These are phyloP conservation scores for Rhodocollybia butyracea DNA, from an alignment of 768 basidiomycete genomes.

Conservation along the genomic window DNA sequence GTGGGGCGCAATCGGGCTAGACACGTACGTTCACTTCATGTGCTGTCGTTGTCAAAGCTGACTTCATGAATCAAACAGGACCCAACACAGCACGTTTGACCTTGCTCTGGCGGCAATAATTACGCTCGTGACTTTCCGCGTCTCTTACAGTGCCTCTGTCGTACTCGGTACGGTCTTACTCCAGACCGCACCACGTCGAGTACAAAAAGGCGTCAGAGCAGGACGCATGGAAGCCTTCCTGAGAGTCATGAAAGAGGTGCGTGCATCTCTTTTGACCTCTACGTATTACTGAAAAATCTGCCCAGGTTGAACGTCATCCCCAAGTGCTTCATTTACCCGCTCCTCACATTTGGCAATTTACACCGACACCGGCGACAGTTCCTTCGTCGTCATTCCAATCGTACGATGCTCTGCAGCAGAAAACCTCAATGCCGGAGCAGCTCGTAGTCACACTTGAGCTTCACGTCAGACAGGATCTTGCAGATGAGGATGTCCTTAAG, in stretches of 20 bases:
- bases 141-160: constrained; percentile 82
- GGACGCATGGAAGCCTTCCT: constrained; percentile 71
- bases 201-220: constrained; percentile 46
- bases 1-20: constrained; percentile 46
- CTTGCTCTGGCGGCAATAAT: constrained; percentile 79
- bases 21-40: constrained; percentile 43
- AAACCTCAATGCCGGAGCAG: constrained; percentile 17
- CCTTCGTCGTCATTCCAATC: constrained; percentile 3
- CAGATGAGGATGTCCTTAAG: constrained; percentile 67
- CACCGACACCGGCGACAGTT: constrained; percentile 38
- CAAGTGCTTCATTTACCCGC: constrained; percentile 79
- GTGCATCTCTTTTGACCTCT: constrained; percentile 18
- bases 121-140: constrained; percentile 72
- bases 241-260: constrained; percentile 77
- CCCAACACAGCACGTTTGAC: constrained; percentile 72
- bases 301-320: constrained; percentile 79
- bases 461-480: constrained; percentile 64
- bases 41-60: not conserved
- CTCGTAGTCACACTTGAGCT: constrained; percentile 79
- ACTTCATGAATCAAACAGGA: constrained; percentile 16
- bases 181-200: constrained; percentile 82
- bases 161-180: constrained; percentile 83
- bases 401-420: not conserved
- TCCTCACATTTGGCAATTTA: constrained; percentile 88
- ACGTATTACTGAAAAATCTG: not conserved